Evolutionary conservation across 2,329 filamentous ascomycete genomes (phyloP).

Genomic region (Fusarium nanum): DNA sequence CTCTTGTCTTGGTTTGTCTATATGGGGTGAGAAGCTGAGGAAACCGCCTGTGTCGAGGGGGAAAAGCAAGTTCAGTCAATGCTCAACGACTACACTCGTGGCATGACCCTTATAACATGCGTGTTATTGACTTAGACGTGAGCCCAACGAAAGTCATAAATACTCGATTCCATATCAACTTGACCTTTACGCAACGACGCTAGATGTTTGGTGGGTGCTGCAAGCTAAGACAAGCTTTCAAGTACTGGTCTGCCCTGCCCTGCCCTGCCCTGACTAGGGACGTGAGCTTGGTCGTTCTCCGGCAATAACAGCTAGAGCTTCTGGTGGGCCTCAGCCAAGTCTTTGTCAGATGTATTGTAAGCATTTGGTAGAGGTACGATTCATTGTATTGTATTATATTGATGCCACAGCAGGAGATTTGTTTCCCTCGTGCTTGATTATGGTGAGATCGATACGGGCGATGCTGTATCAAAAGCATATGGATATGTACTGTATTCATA

Average conservation of each 20-base stretch:
- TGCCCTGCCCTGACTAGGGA: conserved; percentile 4
- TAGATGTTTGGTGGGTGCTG: conserved; percentile 10
- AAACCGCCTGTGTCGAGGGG: background rate
- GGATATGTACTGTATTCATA: background rate
- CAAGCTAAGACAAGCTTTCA: conserved; percentile 32
- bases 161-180: background rate
- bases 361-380: background rate
- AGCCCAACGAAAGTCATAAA: background rate
- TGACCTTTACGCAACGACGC: conserved; percentile 19
- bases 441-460: background rate
- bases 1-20: conserved; percentile 9
- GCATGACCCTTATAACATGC: background rate
- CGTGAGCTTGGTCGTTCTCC: background rate
- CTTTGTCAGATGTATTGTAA: background rate
- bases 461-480: background rate
- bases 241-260: background rate
- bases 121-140: background rate
- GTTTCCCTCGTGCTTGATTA: background rate
- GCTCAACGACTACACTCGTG: background rate
- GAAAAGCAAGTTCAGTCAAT: conserved; percentile 18
- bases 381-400: background rate
- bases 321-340: conserved; percentile 3
- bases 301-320: conserved; percentile 2
- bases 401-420: background rate
- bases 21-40: conserved; percentile 12